phyloP scores from a whole-genome alignment of 1,139 yeast genomes.

The Casaregolazyma lundiana region DNA sequence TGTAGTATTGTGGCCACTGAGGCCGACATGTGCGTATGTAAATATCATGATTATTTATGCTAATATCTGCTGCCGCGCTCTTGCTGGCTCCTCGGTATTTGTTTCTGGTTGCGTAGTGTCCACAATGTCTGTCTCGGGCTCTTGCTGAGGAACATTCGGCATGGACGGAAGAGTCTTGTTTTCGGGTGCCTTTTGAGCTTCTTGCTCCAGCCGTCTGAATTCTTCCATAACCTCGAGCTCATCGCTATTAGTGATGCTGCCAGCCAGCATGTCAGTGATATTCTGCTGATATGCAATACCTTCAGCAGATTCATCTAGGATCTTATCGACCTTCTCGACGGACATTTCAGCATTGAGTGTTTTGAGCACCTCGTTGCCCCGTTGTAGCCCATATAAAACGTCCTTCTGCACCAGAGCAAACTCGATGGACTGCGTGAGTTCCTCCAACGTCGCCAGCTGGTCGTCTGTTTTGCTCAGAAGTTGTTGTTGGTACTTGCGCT shows the following conservation, averaged over 20 bases:
- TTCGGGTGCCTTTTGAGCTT: conserved; percentile 45
- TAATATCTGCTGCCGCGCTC: conserved; percentile 12
- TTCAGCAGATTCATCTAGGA: conserved; percentile 81
- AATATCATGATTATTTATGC: not conserved
- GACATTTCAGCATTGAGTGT: conserved; percentile 75
- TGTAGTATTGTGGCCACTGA: not conserved
- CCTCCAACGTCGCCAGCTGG: conserved; percentile 73
- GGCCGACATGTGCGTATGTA: not conserved
- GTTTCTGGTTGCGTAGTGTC: conserved; percentile 21
- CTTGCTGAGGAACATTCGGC: conserved; percentile 23
- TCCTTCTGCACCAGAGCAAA: conserved; percentile 85
- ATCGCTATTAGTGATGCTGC: conserved; percentile 47
- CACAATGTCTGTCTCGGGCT: conserved; percentile 22
- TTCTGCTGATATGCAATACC: conserved; percentile 73
- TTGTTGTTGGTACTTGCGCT: conserved; percentile 76
- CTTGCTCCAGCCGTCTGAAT: conserved; percentile 43
- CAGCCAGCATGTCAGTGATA: conserved; percentile 43
- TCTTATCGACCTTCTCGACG: conserved; percentile 69
- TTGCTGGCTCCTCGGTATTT: conserved; percentile 21
- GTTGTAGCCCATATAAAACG: conserved; percentile 69
- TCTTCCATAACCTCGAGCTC: conserved; percentile 57
- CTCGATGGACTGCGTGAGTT: conserved; percentile 54
- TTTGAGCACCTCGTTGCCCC: conserved; percentile 72
- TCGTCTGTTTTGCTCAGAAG: conserved; percentile 63
- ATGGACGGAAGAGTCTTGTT: conserved; percentile 21